Evolutionary conservation across 306 rosid genomes (phyloP).

Genomic region (Sechiopsis laciniata): DNA sequence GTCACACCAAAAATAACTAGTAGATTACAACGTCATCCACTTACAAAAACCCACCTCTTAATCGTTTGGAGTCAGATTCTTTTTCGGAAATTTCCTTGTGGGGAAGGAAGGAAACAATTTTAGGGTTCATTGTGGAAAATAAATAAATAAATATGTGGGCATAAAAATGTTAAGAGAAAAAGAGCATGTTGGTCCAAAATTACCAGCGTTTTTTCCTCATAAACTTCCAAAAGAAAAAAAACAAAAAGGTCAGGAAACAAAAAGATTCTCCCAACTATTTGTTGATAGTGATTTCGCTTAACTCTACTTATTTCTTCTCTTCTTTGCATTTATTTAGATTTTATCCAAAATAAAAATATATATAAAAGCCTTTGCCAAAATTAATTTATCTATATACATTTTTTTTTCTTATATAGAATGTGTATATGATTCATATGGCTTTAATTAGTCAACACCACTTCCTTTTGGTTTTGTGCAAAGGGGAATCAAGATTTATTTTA

Average conservation of each 20-base stretch:
- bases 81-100: neutral
- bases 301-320: constrained; percentile 11
- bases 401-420: constrained; percentile 17
- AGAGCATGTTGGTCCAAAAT: constrained; percentile 28
- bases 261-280: constrained; percentile 48
- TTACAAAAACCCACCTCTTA: neutral
- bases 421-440: constrained; percentile 27
- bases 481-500: neutral
- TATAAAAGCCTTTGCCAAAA: no score
- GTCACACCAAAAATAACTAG: neutral
- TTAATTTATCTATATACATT: no score
- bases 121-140: neutral
- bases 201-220: constrained; percentile 28
- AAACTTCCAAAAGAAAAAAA: constrained; percentile 45
- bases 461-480: neutral
- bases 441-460: constrained; percentile 19
- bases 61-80: constrained; percentile 15
- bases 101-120: constrained; percentile 13
- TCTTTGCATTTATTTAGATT: neutral
- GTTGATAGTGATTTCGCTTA: constrained; percentile 32
- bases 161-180: constrained; percentile 24
- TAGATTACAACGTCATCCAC: constrained; percentile 10
- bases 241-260: constrained; percentile 34
- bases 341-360: neutral
- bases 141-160: constrained; percentile 2